Evolutionary conservation across 495 filamentous ascomycete genomes (phyloP), one percentile per base, ranked within the genome.

Genomic region (Astrocystis sublimbata): DNA sequence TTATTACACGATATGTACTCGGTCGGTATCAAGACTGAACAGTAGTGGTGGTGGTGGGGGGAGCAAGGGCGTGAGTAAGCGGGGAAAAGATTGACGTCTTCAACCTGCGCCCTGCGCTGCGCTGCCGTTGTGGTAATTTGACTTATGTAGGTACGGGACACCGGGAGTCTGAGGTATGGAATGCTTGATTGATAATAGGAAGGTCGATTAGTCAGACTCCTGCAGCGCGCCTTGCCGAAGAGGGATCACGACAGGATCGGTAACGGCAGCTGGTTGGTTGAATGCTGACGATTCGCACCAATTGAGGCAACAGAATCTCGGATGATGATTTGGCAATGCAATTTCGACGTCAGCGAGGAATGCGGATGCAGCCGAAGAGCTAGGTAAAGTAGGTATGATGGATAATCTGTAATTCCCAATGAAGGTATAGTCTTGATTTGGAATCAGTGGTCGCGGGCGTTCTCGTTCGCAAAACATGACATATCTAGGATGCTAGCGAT

Each of bases 11-110:
- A 43, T 1, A 6, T 45, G 30, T 23, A n/a, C n/a, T n/a, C n/a
- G n/a, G n/a, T n/a, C n/a, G n/a, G n/a, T n/a, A n/a, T n/a, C n/a
- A n/a, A n/a, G n/a, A n/a, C n/a, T n/a, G n/a, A n/a, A 36, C 33
- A 21, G 52, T 55, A 28, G 19, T 56, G 38, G 54, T 28, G 65
- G 63, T 69, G 63, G 62, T 55, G 63, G 58, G 60, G 61, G 8
- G 28, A 30, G 36, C 24, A 12, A n/a, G 38, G 12, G 36, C 10
- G 36, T 6, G 13, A 42, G 36, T 45, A 57, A 57, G 54, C 54
- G 54, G 54, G 54, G 54, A 35, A 33, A 23, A n/a, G n/a, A 28
- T 42, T 66, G 69, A 64, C 66, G 69, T 69, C 51, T 67, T 67
- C 64, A 63, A n/a, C n/a, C n/a, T n/a, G n/a, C n/a, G n/a, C n/a